phyloP scores from a whole-genome alignment of 2,329 filamentous ascomycete genomes.

The Huntiella decipiens region DNA sequence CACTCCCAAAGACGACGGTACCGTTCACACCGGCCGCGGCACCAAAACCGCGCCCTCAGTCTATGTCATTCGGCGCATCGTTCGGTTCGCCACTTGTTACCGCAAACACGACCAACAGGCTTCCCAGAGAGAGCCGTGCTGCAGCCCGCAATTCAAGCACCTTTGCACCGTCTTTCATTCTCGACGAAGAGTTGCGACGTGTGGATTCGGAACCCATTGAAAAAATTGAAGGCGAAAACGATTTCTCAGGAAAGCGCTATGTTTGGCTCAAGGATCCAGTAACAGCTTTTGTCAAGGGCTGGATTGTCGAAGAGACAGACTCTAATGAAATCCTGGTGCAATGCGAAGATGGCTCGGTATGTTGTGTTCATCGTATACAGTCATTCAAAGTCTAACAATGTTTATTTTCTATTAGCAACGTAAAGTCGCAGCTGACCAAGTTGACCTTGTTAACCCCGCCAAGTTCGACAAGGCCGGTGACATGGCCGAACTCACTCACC shows the following conservation, averaged over 20 bases:
- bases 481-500: slow-evolving; percentile 94
- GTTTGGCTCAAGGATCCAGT: slow-evolving; percentile 87
- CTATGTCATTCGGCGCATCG: slow-evolving; percentile 20
- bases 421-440: slow-evolving; percentile 65
- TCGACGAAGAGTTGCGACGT: slow-evolving; percentile 52
- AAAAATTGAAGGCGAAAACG: slow-evolving; percentile 89
- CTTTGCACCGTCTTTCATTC: slow-evolving; percentile 93
- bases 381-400: slow-evolving; percentile 11
- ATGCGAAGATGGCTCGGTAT: slow-evolving; percentile 76
- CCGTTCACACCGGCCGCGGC: background rate
- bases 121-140: slow-evolving; percentile 43
- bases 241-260: slow-evolving; percentile 96
- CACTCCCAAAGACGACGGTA: background rate
- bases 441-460: slow-evolving; percentile 97
- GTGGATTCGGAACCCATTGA: slow-evolving; percentile 34
- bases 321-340: slow-evolving; percentile 61
- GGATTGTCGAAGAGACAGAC: slow-evolving; percentile 66
- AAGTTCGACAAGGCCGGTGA: slow-evolving; percentile 99
- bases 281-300: slow-evolving; percentile 77
- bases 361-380: slow-evolving; percentile 17
- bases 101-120: slow-evolving; percentile 19
- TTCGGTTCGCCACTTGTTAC: slow-evolving; percentile 25
- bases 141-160: slow-evolving; percentile 52
- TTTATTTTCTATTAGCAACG: slow-evolving; percentile 42
- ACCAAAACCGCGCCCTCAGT: slow-evolving; percentile 6